Evolutionary conservation across 371 early-diverging fungal genomes (phyloP), one percentile per base, ranked within the genome.

Genomic region (Nosema muscidifuracis): DNA sequence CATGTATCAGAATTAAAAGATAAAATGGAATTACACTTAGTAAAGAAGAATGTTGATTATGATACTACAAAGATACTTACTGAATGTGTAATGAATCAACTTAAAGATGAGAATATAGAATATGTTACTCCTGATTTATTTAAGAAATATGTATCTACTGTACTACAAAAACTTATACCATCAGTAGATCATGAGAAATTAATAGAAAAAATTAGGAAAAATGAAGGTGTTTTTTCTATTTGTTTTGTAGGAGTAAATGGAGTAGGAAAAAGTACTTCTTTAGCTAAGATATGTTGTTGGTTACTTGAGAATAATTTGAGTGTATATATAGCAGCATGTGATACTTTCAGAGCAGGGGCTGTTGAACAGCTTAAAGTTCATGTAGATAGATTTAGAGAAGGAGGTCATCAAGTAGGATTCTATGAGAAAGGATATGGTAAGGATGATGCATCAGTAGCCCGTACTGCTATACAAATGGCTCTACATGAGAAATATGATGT

Each of bases 221-320:
- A 88, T 1, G 87, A 86, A 64, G 79, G 85, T 44, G 92, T 92
- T 7, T 96, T 91, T 83, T 87, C 87, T 3, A 88, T 94, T 71
- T 89, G 89, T 3, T 94, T 97, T 85, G 90, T 95, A 64, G 99
- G 99, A 24, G 96, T 96, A 22, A 98, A 98, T 83, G 99, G 99
- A 20, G 97, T 98, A 15, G 98, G 95, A 30, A 87, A 92, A 83
- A 91, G 92, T 7, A 98, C 99, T 62, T 94, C 96, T 65, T 81
- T 98, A 57, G 90, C 94, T 75, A 98, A 98, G 81, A 89, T 93
- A 4, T 91, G 92, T 70, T 95, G 91, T 80, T 96, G 95, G 95
- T 83, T 96, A 33, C 82, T 95, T 50, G 92, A 94, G 78, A 93
- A 96, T 83, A 87, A 89, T 57, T 85, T 89, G 67, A 88, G 87